Percentiles rank a stretch among this genome's conserved stretches.
Evolutionary conservation across 2,329 filamentous ascomycete species (phyloP).

Genomic region (Colletotrichum sp.): DNA sequence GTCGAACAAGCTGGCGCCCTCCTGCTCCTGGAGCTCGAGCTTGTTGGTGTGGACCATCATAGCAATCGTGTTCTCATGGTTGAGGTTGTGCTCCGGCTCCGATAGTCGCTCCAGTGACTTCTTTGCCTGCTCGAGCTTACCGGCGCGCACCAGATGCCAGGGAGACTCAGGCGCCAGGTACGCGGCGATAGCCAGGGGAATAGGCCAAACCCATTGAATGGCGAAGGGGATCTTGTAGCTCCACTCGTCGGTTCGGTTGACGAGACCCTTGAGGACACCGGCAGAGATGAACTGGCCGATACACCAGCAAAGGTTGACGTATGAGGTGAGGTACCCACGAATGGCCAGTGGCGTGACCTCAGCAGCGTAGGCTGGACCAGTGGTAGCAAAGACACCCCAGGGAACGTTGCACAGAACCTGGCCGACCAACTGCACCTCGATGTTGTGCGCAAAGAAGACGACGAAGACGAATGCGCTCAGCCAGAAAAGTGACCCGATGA

Average conservation of each 20-base stretch:
- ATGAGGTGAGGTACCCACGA: conserved; percentile 47
- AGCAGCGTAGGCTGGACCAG: conserved; percentile 46
- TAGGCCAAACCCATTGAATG: conserved; percentile 44
- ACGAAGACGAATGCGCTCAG: conserved; percentile 52
- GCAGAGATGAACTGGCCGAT: conserved; percentile 48
- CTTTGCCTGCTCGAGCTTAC: conserved; percentile 36
- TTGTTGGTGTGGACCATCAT: conserved; percentile 51
- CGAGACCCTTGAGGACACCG: conserved; percentile 43
- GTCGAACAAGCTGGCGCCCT: conserved; percentile 46
- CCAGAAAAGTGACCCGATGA: conserved; percentile 45
- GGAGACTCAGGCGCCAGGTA: conserved; percentile 41
- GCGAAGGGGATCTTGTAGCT: conserved; percentile 46
- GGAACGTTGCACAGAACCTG: conserved; percentile 51
- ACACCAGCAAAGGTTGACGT: conserved; percentile 49
- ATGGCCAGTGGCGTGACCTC: conserved; percentile 48
- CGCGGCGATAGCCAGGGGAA: conserved; percentile 35
- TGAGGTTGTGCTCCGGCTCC: conserved; percentile 32
- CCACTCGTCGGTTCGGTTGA: conserved; percentile 36
- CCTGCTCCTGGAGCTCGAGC: conserved; percentile 45
- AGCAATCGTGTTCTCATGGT: conserved; percentile 41
- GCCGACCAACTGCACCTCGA: conserved; percentile 47
- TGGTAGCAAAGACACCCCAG: conserved; percentile 52
- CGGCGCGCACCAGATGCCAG: conserved; percentile 39
- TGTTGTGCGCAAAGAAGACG: conserved; percentile 51
- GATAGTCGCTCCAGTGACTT: conserved; percentile 35